Conservation (phyloP, 148 eudicot species). For the Spergularia marina region DNA sequence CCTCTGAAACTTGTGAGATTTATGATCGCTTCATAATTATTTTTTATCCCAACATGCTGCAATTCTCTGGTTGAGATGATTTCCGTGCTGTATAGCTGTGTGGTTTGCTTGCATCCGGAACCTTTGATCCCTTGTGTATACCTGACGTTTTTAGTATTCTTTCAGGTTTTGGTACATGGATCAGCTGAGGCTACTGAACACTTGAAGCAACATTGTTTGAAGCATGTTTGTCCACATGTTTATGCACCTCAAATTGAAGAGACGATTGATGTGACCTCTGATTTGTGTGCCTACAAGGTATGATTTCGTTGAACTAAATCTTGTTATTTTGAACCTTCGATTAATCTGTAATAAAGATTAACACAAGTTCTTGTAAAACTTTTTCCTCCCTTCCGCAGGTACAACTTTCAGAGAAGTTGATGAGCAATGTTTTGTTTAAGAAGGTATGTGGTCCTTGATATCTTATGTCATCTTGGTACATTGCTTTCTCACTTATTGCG, state of each 20-base stretch:
- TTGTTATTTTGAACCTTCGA: neutral
- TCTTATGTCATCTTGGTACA: neutral
- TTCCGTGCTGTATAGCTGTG: neutral
- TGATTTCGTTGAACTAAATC: neutral
- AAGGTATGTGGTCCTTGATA: slow-evolving; percentile 48
- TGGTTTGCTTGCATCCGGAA: neutral
- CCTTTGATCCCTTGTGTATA: neutral
- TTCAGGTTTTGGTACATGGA: slow-evolving; percentile 94
- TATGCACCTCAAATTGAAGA: slow-evolving; percentile 96
- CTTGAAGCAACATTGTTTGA: slow-evolving; percentile 86
- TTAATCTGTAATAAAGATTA: neutral
- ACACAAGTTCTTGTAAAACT: neutral
- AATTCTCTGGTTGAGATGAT: neutral
- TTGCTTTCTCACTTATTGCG: neutral
- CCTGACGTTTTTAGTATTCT: neutral
- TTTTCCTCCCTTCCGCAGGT: slow-evolving; percentile 42
- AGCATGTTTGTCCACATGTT: slow-evolving; percentile 93
- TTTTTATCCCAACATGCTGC: neutral
- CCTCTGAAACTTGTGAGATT: slow-evolving; percentile 87
- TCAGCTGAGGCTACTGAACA: slow-evolving; percentile 99
- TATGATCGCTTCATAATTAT: neutral
- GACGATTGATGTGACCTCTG: slow-evolving; percentile 96
- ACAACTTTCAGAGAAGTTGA: slow-evolving; percentile 93
- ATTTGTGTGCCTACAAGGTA: slow-evolving; percentile 98
- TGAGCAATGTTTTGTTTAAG: slow-evolving; percentile 90